Evolutionary conservation across 1,284 basidiomycete genomes (phyloP), one percentile per base, ranked within the genome.

Genomic region (Wolfiporia cocos): DNA sequence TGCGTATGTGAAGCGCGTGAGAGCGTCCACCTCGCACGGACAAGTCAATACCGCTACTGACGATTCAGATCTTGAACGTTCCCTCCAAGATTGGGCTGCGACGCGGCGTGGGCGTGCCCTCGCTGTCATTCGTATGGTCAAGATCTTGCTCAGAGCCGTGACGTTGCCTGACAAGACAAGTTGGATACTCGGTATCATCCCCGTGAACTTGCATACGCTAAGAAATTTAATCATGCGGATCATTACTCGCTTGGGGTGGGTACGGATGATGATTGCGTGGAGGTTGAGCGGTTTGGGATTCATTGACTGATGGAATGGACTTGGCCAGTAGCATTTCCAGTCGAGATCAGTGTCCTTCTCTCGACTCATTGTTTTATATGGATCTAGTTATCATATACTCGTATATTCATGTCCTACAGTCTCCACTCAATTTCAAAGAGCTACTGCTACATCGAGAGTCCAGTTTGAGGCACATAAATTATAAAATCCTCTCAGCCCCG

Each of bases 261-360:
- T 52, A 28, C 42, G 48, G 37, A 37, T 49, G 15, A 43, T 45
- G 5, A 24, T 45, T n/a, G 58, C 61, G 10, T 58, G 49, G 43
- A 32, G 32, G 18, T 44, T 62, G 26, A 61, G 59, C 23, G 60
- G 60, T 9, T 40, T 62, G 15, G 52, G 39, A 10, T 41, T 32
- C 24, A 17, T 6, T 10, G 36, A 37, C 22, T 36, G 21, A 29
- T 9, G n/a, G 9, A 36, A 5, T 36, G 9, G 19, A 7, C 10
- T 34, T 34, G 32, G 17, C 28, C n/a, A 29, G n/a, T 29, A 9
- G n/a, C 9, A 29, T 29, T n/a, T 29, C 28, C 28, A 29, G 11
- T 34, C 32, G 17, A 18, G 17, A 10, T 34, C 10, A 34, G 7
- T 34, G 7, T 17, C 17, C 32, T 34, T 34, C 17, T 18, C 10